A percentile compares a stretch with the other conserved stretches of the same genome.
These are phyloP conservation scores for Micromonas commoda DNA, from an alignment of 139 green algal species.

Conservation along the genomic window DNA sequence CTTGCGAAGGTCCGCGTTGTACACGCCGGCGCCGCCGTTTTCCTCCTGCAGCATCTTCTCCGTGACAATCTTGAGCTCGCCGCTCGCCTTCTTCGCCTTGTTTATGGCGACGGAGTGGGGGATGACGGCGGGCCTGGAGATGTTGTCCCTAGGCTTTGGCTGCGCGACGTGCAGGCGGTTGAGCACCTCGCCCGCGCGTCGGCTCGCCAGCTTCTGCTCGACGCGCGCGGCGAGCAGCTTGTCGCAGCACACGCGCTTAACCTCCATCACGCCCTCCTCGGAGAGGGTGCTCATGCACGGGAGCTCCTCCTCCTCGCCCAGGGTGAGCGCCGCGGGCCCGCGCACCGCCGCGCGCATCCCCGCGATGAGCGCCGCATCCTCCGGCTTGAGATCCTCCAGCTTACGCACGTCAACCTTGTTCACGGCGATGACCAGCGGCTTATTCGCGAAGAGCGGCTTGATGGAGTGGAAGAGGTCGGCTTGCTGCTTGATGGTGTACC, in stretches of 20 bases:
- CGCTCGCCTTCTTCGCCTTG: constrained; percentile 38
- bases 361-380: constrained; percentile 63
- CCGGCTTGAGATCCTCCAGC: constrained; percentile 38
- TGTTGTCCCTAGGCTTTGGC: constrained; percentile 41
- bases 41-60: constrained; percentile 74
- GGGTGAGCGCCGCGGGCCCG: constrained; percentile 4
- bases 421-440: constrained; percentile 90
- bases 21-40: constrained; percentile 88
- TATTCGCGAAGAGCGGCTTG: constrained; percentile 97
- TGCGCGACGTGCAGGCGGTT: constrained; percentile 92
- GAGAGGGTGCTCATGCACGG: constrained; percentile 70
- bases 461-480: constrained; percentile 93
- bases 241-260: constrained; percentile 88
- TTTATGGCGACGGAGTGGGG: constrained; percentile 25
- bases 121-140: constrained; percentile 1
- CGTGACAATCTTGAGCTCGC: constrained; percentile 19
- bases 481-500: constrained; percentile 89
- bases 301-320: constrained; percentile 30
- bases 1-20: constrained; percentile 80
- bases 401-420: constrained; percentile 86
- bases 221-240: constrained; percentile 79
- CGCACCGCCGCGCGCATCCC: constrained; percentile 57
- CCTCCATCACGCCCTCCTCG: constrained; percentile 80
- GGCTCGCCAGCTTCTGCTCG: constrained; percentile 84
- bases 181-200: constrained; percentile 74